These are phyloP conservation scores for Nicotiana paniculata DNA, from an alignment of 257 asterid genomes.

Conservation along the genomic window DNA sequence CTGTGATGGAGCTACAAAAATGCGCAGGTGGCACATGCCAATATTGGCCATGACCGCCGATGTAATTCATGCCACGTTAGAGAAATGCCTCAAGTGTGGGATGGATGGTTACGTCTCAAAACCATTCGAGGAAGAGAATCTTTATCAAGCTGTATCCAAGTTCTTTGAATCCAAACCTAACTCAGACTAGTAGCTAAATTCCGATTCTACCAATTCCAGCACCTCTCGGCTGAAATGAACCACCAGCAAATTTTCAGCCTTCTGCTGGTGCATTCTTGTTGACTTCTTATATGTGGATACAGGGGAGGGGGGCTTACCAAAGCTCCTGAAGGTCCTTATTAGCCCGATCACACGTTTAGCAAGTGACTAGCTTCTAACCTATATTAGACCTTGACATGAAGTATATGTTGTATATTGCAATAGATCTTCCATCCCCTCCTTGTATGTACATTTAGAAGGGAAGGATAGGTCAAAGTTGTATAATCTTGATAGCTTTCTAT, in stretches of 20 bases:
- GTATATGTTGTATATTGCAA: constrained; percentile 8
- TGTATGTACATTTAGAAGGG: constrained; percentile 22
- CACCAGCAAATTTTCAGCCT: constrained; percentile 33
- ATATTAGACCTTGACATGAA: constrained; percentile 2
- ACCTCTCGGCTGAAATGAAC: background rate
- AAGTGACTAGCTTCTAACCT: constrained; percentile 10
- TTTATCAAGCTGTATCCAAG: constrained; percentile 69
- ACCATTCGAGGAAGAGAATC: constrained; percentile 80
- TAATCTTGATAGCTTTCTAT: constrained; percentile 15
- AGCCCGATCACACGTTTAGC: background rate
- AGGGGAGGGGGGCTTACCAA: no score
- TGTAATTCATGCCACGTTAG: constrained; percentile 76
- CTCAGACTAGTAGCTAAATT: constrained; percentile 13
- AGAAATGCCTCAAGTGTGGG: constrained; percentile 61
- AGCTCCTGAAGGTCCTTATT: no score
- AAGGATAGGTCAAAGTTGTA: constrained; percentile 15
- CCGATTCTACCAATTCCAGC: background rate
- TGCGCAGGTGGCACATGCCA: constrained; percentile 58
- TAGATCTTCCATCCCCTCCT: constrained; percentile 11
- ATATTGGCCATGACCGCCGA: constrained; percentile 94
- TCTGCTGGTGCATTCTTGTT: constrained; percentile 27
- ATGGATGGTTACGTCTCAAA: constrained; percentile 94
- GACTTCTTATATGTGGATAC: background rate
- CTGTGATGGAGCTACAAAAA: constrained; percentile 6
- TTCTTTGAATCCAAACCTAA: constrained; percentile 49